phyloP scores from a whole-genome alignment of 1,284 basidiomycete species.

The Moesziomyces parantarcticus region DNA sequence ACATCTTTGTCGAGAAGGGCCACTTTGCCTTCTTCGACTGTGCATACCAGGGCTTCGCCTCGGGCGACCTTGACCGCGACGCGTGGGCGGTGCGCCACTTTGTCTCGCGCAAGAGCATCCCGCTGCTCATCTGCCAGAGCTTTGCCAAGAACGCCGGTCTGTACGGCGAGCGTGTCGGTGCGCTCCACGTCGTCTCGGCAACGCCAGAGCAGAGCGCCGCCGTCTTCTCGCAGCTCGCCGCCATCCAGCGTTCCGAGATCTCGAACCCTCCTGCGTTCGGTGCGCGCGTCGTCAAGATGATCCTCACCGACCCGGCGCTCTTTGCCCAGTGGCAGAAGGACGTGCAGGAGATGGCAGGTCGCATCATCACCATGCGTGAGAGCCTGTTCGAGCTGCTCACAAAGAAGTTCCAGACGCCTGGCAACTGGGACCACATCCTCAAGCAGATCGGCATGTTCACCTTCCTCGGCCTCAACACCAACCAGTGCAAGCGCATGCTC shows the following conservation, averaged over 20 bases:
- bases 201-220: slow-evolving; percentile 50
- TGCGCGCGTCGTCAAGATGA: slow-evolving; percentile 78
- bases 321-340: slow-evolving; percentile 90
- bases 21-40: slow-evolving; percentile 95
- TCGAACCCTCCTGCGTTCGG: slow-evolving; percentile 91
- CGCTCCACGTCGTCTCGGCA: slow-evolving; percentile 69
- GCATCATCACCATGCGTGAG: slow-evolving; percentile 89
- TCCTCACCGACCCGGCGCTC: slow-evolving; percentile 74
- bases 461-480: slow-evolving; percentile 60
- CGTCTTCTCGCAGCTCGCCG: slow-evolving; percentile 76
- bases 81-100: slow-evolving; percentile 96
- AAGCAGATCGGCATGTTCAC: slow-evolving; percentile 68
- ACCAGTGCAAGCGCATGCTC: slow-evolving; percentile 78
- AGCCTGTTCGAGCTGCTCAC: slow-evolving; percentile 82
- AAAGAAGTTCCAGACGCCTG: slow-evolving; percentile 85
- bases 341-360: slow-evolving; percentile 88
- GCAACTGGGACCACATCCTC: slow-evolving; percentile 79
- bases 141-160: slow-evolving; percentile 96
- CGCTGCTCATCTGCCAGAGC: slow-evolving; percentile 90
- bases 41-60: slow-evolving; percentile 92
- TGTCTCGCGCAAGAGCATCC: slow-evolving; percentile 75
- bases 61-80: slow-evolving; percentile 86
- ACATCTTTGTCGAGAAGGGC: slow-evolving; percentile 78
- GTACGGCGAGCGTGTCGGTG: slow-evolving; percentile 84
- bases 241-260: slow-evolving; percentile 89